These are phyloP conservation scores for Bremia lactucae DNA, from an alignment of 352 stramenopile genomes.

Conservation along the genomic window DNA sequence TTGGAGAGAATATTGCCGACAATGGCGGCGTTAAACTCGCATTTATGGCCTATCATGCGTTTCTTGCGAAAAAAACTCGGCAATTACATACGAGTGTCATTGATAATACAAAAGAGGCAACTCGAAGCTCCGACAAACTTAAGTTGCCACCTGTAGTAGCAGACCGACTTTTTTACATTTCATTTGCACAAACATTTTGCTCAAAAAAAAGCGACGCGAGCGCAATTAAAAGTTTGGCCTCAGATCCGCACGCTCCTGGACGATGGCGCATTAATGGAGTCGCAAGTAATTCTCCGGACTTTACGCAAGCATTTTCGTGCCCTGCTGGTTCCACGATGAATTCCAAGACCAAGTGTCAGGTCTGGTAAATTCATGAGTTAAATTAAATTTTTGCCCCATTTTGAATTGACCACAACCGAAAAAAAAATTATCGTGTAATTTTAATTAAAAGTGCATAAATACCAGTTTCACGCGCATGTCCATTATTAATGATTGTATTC, in stretches of 20 bases:
- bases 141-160: background rate
- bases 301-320: slow-evolving; percentile 43
- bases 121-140: too few relatives aligned
- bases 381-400: background rate
- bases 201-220: slow-evolving; percentile 32
- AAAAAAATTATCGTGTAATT: too few relatives aligned
- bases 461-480: too few relatives aligned
- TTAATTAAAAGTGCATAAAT: too few relatives aligned
- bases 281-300: slow-evolving; percentile 49
- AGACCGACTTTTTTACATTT: slow-evolving; percentile 56
- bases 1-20: slow-evolving; percentile 73
- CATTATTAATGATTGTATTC: too few relatives aligned
- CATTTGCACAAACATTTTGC: slow-evolving; percentile 57
- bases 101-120: too few relatives aligned
- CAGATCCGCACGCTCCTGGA: slow-evolving; percentile 32
- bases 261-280: slow-evolving; percentile 57
- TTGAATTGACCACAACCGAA: too few relatives aligned
- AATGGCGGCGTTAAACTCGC: slow-evolving; percentile 49
- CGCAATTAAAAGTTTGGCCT: slow-evolving; percentile 24
- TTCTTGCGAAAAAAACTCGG: background rate
- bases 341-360: slow-evolving; percentile 34
- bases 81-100: background rate
- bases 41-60: slow-evolving; percentile 37
- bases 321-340: slow-evolving; percentile 31
- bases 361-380: slow-evolving; percentile 20